Evolutionary conservation across 2,329 filamentous ascomycete genomes (phyloP).

Genomic region (Leptographium lundbergii): DNA sequence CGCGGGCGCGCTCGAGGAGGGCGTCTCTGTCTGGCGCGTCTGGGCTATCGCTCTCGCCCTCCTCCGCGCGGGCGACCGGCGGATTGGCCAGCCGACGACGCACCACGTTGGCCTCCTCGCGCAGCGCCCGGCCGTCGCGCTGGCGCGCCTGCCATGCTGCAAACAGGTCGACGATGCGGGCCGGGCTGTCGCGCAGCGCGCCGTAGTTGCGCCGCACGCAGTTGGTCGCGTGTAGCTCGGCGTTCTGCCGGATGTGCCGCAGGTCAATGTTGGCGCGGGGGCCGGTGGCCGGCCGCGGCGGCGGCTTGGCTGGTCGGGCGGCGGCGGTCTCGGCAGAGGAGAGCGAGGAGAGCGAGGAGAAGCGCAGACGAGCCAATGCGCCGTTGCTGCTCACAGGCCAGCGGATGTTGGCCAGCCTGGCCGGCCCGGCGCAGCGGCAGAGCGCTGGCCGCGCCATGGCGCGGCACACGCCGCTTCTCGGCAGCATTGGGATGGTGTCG

Average conservation of each 20-base stretch:
- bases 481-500: neutral
- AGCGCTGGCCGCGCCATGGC: neutral
- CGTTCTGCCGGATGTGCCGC: slow-evolving; percentile 80
- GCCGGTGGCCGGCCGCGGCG: slow-evolving; percentile 36
- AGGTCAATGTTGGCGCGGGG: slow-evolving; percentile 73
- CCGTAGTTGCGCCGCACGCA: slow-evolving; percentile 77
- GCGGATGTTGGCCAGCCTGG: neutral
- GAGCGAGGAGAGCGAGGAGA: neutral
- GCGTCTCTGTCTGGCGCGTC: slow-evolving; percentile 25
- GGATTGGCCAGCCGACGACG: slow-evolving; percentile 44
- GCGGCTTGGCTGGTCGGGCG: neutral
- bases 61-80: slow-evolving; percentile 30
- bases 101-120: slow-evolving; percentile 54
- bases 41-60: slow-evolving; percentile 17
- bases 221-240: slow-evolving; percentile 68
- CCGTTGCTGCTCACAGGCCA: no score
- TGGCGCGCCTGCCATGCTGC: slow-evolving; percentile 49
- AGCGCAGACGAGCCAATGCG: neutral
- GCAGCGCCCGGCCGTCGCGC: slow-evolving; percentile 43
- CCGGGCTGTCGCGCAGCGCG: slow-evolving; percentile 38
- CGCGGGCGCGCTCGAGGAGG: slow-evolving; percentile 50
- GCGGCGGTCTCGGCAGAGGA: neutral
- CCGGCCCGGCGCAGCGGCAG: neutral
- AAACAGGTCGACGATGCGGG: slow-evolving; percentile 42
- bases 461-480: neutral